Percentiles rank a stretch among this genome's conserved stretches.
Evolutionary conservation across 495 filamentous ascomycete genomes (phyloP).

Genomic region (Podospora anserina): DNA sequence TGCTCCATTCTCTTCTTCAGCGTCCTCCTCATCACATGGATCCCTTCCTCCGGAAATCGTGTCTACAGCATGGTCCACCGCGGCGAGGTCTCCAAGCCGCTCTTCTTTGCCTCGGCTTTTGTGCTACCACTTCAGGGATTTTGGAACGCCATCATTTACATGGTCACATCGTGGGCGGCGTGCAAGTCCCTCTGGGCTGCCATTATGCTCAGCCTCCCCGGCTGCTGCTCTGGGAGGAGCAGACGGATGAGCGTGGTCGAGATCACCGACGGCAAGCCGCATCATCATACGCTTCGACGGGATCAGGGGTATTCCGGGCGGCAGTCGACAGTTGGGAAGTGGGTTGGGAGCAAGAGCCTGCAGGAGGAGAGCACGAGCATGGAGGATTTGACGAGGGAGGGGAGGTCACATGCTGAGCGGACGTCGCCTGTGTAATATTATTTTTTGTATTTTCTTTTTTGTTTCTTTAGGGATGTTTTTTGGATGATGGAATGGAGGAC

Average conservation of each 20-base stretch:
- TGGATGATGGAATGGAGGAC: neutral
- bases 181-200: conserved; percentile 33
- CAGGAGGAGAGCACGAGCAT: conserved; percentile 21
- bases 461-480: neutral
- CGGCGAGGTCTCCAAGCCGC: conserved; percentile 50
- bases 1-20: conserved; percentile 85
- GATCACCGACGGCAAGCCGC: conserved; percentile 3
- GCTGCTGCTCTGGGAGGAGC: neutral
- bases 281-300: neutral
- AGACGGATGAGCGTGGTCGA: conserved; percentile 16
- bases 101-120: conserved; percentile 68
- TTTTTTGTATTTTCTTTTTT: neutral
- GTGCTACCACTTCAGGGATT: conserved; percentile 84
- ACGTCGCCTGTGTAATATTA: conserved; percentile 5
- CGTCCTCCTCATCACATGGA: conserved; percentile 79
- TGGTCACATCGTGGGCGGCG: conserved; percentile 58
- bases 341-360: conserved; percentile 9
- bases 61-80: conserved; percentile 64
- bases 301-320: neutral
- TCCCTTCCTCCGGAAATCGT: conserved; percentile 77
- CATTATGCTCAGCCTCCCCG: conserved; percentile 1
- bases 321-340: conserved; percentile 4
- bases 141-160: conserved; percentile 82
- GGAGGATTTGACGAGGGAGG: conserved; percentile 22
- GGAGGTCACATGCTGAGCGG: conserved; percentile 11